Evolutionary conservation across 2,329 filamentous ascomycete species (phyloP), one percentile per base, ranked within the genome.

Genomic region (Onygenales sp.): DNA sequence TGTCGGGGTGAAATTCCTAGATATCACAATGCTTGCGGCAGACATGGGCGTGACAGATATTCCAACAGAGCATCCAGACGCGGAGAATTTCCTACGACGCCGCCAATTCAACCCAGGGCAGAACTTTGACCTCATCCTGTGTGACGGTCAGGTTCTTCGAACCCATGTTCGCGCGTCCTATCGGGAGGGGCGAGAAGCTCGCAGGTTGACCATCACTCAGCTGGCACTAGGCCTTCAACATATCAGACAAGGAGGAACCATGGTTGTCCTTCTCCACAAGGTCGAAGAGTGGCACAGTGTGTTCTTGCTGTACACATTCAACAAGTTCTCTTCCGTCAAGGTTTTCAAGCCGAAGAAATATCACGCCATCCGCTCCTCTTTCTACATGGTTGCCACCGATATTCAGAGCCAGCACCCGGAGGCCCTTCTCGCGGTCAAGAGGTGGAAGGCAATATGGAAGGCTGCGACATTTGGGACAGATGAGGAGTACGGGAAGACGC

Each of bases 251-350:
- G 77, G 76, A 0, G 79, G 78, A 0, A 78, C 72, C 0, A 72
- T 83, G 65, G 57, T 83, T 1, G 59, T 78, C 0, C 69, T 81
- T 0, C 59, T 82, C 1, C 77, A 82, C 60, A 74, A 71, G 39
- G 40, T 75, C 1, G 76, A 81, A 14, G 54, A 58, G 0, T 73
- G 67, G 68, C 53, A 67, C 11, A 72, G 66, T 0, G 62, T 73
- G 2, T 44, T 59, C 0, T 45, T 75, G 0, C 43, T 82, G 8
- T 59, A 68, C 11, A 60, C 55, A 0, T 75, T 81, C 42, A 57
- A 51, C 11, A 59, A 62, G n/a, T 77, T 81, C 52, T 64, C 75
- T 0, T 44, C 60, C 0, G 58, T 80, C 0, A 42, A 54, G 21
- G 57, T 79, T 0, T 75, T 70, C 61, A 82, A 82, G 59, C 76